Base-by-base conservation (phyloP, 352 stramenopile genomes). In the Thraustochytrium sp. region DNA sequence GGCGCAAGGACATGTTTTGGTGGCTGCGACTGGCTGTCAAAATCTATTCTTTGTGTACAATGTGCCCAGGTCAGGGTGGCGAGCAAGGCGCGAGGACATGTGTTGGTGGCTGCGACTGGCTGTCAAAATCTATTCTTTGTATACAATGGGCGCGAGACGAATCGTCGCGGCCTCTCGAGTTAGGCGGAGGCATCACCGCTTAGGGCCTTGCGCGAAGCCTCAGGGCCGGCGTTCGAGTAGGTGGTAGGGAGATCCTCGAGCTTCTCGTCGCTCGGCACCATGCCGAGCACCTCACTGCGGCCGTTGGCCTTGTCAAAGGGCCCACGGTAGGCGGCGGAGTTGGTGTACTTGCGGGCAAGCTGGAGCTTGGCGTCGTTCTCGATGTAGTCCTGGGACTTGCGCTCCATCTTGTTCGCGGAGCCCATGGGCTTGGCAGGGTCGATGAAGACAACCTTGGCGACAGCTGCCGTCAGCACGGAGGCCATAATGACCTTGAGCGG, bases 401-500 rank as follows among this genome's bases (percentile, higher is more conserved):
- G 36, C 4, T 72, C 59, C 5, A 11, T 11, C 36, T 72, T 72
- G 31, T 49, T 21, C 21, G n/a, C 21, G n/a, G 4, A 26, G 13
- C 5, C 8, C 4, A 38, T 23, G 13, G 48, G 64, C 46, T 77
- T 77, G 40, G n/a, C 21, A 11, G 48, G 26, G 42, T 61, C 64
- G 64, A 77, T 9, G 36, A 61, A 9, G 18, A 54, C 23, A 21
- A 61, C 64, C 31, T 62, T 62, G 64, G 46, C n/a, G 9, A 29
- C 46, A 9, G 48, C 46, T 11, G 46, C 48, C 31, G 64, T 26
- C 0, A 77, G 26, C 0, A 29, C 44, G 46, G 23, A 3, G 21
- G 26, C 48, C 64, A 62, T 44, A 23, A 61, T 54, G 46, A 44
- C 64, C 64, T 77, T 77, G 38, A 72, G 38, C 34, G 59, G 59